Conservation (phyloP, 257 asterid genomes). For the Anisodus acutangulus region DNA sequence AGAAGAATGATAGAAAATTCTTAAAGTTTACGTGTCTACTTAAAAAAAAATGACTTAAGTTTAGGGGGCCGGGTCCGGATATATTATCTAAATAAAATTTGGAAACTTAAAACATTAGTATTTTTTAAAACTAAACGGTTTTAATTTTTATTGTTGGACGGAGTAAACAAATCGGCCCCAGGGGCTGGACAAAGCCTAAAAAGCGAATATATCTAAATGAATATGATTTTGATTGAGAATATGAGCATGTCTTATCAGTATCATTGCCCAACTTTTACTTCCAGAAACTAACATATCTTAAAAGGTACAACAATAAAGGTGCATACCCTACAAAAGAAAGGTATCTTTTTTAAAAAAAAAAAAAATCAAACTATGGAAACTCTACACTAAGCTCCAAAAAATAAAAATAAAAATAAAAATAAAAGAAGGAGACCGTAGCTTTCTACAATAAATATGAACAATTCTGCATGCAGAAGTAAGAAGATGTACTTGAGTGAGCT, state of each 20-base stretch:
- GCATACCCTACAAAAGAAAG: slow-evolving; percentile 24
- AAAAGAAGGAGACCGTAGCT: background rate
- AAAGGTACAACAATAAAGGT: slow-evolving; percentile 11
- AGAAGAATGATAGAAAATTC: too few relatives aligned
- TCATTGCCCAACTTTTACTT: slow-evolving; percentile 25
- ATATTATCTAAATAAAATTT: too few relatives aligned
- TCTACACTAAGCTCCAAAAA: background rate
- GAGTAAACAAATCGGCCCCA: slow-evolving; percentile 6
- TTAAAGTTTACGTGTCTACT: too few relatives aligned
- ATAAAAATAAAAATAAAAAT: background rate
- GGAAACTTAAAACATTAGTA: too few relatives aligned
- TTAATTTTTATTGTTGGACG: background rate
- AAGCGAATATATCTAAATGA: background rate
- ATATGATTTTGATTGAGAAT: slow-evolving; percentile 27
- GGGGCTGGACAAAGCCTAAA: background rate
- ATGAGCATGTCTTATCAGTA: slow-evolving; percentile 24
- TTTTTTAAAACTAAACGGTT: background rate
- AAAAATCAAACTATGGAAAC: background rate
- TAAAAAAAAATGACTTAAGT: too few relatives aligned
- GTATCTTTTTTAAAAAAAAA: background rate
- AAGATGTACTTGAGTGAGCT: background rate
- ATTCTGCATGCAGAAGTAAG: background rate
- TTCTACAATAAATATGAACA: background rate
- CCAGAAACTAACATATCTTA: slow-evolving; percentile 21
- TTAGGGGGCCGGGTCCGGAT: too few relatives aligned